phyloP scores from a whole-genome alignment of 352 stramenopile genomes.

The Pythium oligandrum region DNA sequence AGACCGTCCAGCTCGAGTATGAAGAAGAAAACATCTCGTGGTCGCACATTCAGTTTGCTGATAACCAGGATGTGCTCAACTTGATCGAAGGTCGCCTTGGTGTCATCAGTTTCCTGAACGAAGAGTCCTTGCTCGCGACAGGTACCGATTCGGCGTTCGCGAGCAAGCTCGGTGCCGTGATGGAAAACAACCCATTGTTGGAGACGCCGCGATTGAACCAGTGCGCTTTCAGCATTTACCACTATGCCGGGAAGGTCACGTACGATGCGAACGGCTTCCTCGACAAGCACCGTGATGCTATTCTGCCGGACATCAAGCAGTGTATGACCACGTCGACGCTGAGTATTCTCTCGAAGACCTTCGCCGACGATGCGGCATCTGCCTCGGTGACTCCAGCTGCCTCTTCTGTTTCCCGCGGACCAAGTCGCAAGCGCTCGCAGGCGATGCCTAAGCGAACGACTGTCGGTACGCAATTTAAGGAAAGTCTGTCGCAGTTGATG shows the following conservation, averaged over 20 bases:
- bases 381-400: neutral
- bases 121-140: conserved; percentile 82
- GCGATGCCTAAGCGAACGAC: conserved; percentile 64
- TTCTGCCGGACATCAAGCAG: conserved; percentile 82
- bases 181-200: conserved; percentile 84
- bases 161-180: conserved; percentile 83
- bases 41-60: conserved; percentile 85
- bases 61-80: conserved; percentile 90
- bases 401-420: neutral
- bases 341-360: conserved; percentile 65
- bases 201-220: conserved; percentile 80
- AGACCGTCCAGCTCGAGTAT: conserved; percentile 89
- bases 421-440: conserved; percentile 39
- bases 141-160: conserved; percentile 85
- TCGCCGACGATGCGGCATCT: conserved; percentile 30
- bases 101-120: conserved; percentile 88
- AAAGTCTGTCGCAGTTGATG: conserved; percentile 79
- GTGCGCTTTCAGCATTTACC: conserved; percentile 80
- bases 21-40: conserved; percentile 91
- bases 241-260: conserved; percentile 85
- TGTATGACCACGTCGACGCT: conserved; percentile 73
- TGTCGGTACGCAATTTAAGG: conserved; percentile 83
- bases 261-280: conserved; percentile 81
- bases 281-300: conserved; percentile 81
- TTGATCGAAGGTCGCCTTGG: conserved; percentile 87